phyloP scores from a whole-genome alignment of 371 early-diverging fungal species.

The Conidiobolus incongruus region DNA sequence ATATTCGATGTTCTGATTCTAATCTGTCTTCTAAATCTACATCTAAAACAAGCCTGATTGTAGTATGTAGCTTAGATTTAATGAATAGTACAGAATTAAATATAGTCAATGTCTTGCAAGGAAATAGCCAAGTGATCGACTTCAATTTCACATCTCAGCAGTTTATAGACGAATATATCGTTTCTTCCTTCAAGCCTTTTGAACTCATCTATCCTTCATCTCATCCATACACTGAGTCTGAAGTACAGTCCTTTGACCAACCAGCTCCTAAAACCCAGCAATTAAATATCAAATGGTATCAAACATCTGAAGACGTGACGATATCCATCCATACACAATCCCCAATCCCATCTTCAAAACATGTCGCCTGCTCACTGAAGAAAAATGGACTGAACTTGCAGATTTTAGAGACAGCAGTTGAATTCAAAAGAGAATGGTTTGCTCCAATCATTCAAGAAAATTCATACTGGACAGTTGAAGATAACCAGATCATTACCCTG shows the following conservation, averaged over 20 bases:
- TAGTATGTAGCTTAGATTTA: too few relatives aligned
- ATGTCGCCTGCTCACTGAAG: background rate
- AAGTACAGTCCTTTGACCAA: background rate
- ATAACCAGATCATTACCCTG: conserved; percentile 26
- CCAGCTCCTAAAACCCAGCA: background rate
- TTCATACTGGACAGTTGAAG: conserved; percentile 53
- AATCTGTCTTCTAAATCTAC: too few relatives aligned
- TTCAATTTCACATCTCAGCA: too few relatives aligned
- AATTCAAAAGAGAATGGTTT: background rate
- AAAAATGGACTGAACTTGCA: background rate
- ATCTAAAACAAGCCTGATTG: too few relatives aligned
- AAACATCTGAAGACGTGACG: conserved; percentile 1
- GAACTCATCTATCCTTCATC: too few relatives aligned
- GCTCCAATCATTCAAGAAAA: conserved; percentile 28
- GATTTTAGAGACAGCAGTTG: background rate
- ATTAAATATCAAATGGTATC: conserved; percentile 1
- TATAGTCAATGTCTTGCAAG: too few relatives aligned
- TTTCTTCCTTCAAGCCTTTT: too few relatives aligned
- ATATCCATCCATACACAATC: background rate
- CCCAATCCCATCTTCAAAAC: background rate
- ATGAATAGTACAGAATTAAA: too few relatives aligned
- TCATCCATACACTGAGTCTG: too few relatives aligned
- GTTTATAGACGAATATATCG: too few relatives aligned
- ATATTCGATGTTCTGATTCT: too few relatives aligned
- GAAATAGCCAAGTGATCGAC: too few relatives aligned